Conservation (phyloP, 192 early-diverging fungal genomes). For the Rhizoclosmatium globosum region DNA sequence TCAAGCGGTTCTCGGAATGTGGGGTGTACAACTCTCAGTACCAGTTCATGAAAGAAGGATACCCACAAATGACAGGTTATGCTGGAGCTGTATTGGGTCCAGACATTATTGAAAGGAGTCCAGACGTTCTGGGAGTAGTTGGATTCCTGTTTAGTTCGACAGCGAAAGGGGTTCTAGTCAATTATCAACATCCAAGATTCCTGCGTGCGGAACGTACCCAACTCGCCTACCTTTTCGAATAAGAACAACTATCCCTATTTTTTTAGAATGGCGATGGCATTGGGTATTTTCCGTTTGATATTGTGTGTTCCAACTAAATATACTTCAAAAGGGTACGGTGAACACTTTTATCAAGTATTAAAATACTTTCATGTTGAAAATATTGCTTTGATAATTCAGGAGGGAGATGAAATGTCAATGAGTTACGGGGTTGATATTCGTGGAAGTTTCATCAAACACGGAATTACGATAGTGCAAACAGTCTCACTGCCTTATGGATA, state of each 20-base stretch:
- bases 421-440: constrained; percentile 7
- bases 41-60: background rate
- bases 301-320: background rate
- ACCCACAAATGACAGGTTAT: constrained; percentile 8
- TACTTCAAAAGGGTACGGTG: background rate
- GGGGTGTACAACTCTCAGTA: background rate
- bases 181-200: background rate
- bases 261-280: background rate
- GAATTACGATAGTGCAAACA: background rate
- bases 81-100: background rate
- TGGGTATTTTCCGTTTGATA: background rate
- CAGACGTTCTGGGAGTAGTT: constrained; percentile 1
- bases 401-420: constrained; percentile 11
- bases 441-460: background rate
- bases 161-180: background rate
- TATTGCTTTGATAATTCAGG: constrained; percentile 7
- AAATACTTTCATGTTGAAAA: constrained; percentile 1
- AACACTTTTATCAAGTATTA: constrained; percentile 9
- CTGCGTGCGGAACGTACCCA: background rate
- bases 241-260: constrained; percentile 23
- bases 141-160: background rate
- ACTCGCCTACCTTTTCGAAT: constrained; percentile 12
- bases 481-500: background rate
- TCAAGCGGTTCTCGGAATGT: constrained; percentile 21
- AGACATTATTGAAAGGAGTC: background rate